These are phyloP conservation scores for Pythium graminicola DNA, from an alignment of 352 stramenopile genomes.

Conservation along the genomic window DNA sequence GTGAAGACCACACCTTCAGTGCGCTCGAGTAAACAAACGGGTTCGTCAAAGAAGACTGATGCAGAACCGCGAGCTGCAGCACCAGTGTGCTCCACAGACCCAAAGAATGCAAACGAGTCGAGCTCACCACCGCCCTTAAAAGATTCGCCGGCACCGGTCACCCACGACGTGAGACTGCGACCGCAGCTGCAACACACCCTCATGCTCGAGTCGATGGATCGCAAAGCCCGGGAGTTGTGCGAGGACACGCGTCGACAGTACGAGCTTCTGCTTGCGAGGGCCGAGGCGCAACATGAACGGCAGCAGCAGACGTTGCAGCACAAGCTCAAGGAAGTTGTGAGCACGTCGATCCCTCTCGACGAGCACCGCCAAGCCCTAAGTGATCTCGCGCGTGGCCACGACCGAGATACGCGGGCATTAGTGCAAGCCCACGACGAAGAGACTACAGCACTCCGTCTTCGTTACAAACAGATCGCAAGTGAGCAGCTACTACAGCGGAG, in stretches of 20 bases:
- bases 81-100: background rate
- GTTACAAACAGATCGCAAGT: constrained; percentile 28
- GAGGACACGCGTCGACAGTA: constrained; percentile 51
- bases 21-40: background rate
- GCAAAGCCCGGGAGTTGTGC: constrained; percentile 42
- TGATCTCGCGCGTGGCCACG: constrained; percentile 16
- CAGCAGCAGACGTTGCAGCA: constrained; percentile 33
- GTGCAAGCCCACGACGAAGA: constrained; percentile 23
- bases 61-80: background rate
- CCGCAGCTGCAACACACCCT: background rate
- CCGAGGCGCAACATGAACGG: constrained; percentile 38
- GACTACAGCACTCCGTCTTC: constrained; percentile 20
- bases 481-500: constrained; percentile 13
- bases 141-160: too few relatives aligned
- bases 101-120: background rate
- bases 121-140: too few relatives aligned
- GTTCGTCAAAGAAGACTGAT: background rate
- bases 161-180: background rate
- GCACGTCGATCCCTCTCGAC: constrained; percentile 37
- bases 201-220: constrained; percentile 28
- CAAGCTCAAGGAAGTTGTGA: constrained; percentile 39
- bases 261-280: constrained; percentile 37
- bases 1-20: background rate
- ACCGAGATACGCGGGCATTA: constrained; percentile 25
- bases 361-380: constrained; percentile 47